Evolutionary conservation across 2,329 filamentous ascomycete genomes (phyloP).

Genomic region (Helminthosporium solani): DNA sequence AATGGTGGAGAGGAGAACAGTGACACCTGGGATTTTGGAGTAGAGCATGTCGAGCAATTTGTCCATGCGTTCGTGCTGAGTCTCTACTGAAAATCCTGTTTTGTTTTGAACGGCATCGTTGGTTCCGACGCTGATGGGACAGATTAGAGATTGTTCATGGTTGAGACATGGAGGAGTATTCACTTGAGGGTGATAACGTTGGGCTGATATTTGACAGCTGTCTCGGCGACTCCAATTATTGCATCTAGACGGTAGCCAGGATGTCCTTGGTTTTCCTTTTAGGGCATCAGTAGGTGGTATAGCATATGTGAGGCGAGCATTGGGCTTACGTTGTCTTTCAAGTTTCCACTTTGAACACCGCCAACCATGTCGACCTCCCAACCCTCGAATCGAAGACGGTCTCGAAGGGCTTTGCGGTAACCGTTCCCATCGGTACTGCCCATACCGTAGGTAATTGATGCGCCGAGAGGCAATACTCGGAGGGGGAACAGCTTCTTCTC

Average conservation of each 20-base stretch:
- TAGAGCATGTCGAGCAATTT: constrained; percentile 2
- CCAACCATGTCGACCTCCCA: constrained; percentile 10
- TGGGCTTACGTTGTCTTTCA: constrained; percentile 5
- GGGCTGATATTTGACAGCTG: neutral
- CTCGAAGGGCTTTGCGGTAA: constrained; percentile 5
- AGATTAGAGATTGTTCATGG: neutral
- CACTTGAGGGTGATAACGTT: constrained; percentile 9
- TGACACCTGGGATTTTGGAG: constrained; percentile 1
- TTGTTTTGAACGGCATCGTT: constrained; percentile 4
- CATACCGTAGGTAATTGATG: constrained; percentile 6
- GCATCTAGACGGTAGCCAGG: constrained; percentile 3
- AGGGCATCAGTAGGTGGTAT: neutral
- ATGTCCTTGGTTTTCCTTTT: constrained; percentile 6
- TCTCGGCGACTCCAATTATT: neutral
- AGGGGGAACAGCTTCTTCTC: constrained; percentile 1
- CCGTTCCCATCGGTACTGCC: constrained; percentile 4
- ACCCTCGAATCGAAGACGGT: constrained; percentile 1
- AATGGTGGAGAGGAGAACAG: constrained; percentile 5
- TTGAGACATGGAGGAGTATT: neutral
- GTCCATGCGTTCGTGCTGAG: constrained; percentile 3
- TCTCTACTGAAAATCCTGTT: neutral
- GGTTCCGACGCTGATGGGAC: constrained; percentile 1
- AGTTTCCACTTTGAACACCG: neutral
- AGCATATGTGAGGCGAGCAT: no score
- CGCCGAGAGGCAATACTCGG: constrained; percentile 6